phyloP scores from a whole-genome alignment of 2,329 filamentous ascomycete genomes.

The Aspergillus oerlinghausenensis region DNA sequence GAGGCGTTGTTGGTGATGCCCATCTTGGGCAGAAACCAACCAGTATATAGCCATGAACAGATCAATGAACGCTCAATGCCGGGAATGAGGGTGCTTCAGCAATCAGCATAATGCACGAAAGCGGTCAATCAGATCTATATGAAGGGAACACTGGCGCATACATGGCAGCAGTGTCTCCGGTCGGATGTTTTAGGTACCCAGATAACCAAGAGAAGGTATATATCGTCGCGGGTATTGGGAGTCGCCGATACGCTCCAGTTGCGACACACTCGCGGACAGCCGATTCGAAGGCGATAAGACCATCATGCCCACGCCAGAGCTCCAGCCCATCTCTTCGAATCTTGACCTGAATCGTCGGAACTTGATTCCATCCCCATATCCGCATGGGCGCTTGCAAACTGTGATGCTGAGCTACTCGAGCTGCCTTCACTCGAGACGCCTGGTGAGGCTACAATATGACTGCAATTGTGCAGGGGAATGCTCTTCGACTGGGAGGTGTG shows the following conservation, averaged over 20 bases:
- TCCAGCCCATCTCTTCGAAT: slow-evolving; percentile 23
- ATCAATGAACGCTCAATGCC: background rate
- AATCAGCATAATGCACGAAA: background rate
- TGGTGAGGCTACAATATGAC: slow-evolving; percentile 13
- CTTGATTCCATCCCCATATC: slow-evolving; percentile 30
- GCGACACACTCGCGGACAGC: slow-evolving; percentile 3
- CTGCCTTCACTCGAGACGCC: slow-evolving; percentile 16
- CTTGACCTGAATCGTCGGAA: slow-evolving; percentile 15
- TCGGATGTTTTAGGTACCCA: background rate
- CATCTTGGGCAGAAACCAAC: background rate
- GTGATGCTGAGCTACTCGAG: slow-evolving; percentile 19
- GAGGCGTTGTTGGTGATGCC: background rate
- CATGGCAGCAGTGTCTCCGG: background rate
- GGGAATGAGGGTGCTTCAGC: background rate
- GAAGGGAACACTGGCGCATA: background rate
- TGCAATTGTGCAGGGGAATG: slow-evolving; percentile 16
- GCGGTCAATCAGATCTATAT: background rate
- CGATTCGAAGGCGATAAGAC: background rate
- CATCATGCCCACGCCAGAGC: slow-evolving; percentile 30
- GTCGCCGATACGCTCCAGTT: background rate
- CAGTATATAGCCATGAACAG: background rate
- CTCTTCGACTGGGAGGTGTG: slow-evolving; percentile 14
- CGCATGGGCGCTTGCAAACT: slow-evolving; percentile 21
- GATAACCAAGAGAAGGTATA: background rate
- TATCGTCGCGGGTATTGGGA: background rate